Base-by-base conservation (phyloP, 2,329 filamentous ascomycete species). In the Aspergillus clavatus region DNA sequence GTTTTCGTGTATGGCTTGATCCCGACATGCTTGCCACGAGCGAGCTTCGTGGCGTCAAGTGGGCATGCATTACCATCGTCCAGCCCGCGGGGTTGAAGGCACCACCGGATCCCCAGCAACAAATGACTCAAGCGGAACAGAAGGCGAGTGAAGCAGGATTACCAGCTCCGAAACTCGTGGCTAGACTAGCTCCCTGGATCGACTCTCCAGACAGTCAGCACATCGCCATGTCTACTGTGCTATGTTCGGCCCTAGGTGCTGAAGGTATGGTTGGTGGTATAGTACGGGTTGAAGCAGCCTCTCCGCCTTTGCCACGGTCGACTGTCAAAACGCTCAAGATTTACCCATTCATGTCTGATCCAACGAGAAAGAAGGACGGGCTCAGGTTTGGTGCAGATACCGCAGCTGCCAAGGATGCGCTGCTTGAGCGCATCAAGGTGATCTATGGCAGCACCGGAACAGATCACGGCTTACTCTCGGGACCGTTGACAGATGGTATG, bases 371-470 rank as follows among this genome's bases (percentile, higher is more conserved):
- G 29, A 78, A 75, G 27, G 77, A 84, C 37, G 85, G 84, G 0
- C 74, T 96, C 18, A 89, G 83, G 57, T 95, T 97, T 61, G 91
- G 91, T 4, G 88, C 89, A 11, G 89, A 95, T 56, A 87, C 88
- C 0, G 87, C 88, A 56, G 80, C 86, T 5, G 87, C 93, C 55
- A 83, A 84, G 42, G 88, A 95, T 60, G 88, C 89, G 7, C 50
- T 72, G 54, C 82, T 83, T 3, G 84, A 85, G 59, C 80, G 81
- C 35, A 82, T 95, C 50, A 80, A 81, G 51, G 78, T 83, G 8
- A 78, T 88, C 3, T 93, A 93, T 55, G 79, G 81, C 16, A 76
- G 74, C 23, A 63, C 73, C 23, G 77, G 74, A 28, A 72, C 71
- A 0, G 78, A 79, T 18, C 69, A 73, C 35, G 82, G 85, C 1